These are phyloP conservation scores for Bruguiera gymnorhiza DNA, from an alignment of 345 rosid species.

Conservation along the genomic window DNA sequence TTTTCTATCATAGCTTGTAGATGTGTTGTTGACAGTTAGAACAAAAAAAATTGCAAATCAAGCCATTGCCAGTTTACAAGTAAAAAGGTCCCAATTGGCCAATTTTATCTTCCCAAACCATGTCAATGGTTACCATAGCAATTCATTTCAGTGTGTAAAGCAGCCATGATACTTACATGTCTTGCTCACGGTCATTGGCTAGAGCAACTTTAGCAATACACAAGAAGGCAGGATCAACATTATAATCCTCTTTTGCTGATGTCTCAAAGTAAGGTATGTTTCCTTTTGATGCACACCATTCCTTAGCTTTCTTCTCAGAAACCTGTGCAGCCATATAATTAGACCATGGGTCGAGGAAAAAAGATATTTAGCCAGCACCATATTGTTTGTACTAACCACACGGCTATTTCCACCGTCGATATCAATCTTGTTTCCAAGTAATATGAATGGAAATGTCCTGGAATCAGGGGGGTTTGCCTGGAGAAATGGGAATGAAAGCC, in stretches of 20 bases:
- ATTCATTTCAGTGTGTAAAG: background rate
- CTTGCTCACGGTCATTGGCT: conserved; percentile 76
- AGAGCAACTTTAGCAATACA: conserved; percentile 80
- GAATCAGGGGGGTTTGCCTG: conserved; percentile 89
- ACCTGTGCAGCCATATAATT: conserved; percentile 43
- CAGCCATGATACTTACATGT: conserved; percentile 62
- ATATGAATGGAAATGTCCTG: conserved; percentile 69
- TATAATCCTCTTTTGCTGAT: conserved; percentile 92
- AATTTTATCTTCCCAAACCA: background rate
- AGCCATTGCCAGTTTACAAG: background rate
- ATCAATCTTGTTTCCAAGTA: conserved; percentile 96
- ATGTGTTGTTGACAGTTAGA: background rate
- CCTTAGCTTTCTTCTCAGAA: conserved; percentile 96
- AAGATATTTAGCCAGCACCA: background rate
- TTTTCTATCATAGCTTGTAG: background rate
- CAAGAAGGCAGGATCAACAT: conserved; percentile 79
- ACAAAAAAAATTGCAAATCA: background rate
- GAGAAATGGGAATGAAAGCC: conserved; percentile 17
- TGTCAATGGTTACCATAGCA: background rate
- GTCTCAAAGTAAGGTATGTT: conserved; percentile 90
- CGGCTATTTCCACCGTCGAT: conserved; percentile 98
- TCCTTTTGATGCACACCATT: conserved; percentile 91
- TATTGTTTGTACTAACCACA: conserved; percentile 56
- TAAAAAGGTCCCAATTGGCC: background rate
- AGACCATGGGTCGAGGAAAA: background rate